Percentiles rank a stretch among this genome's conserved stretches.
Conservation (phyloP, 441 rosid genomes). For the Pelargonium cotyledonis region DNA sequence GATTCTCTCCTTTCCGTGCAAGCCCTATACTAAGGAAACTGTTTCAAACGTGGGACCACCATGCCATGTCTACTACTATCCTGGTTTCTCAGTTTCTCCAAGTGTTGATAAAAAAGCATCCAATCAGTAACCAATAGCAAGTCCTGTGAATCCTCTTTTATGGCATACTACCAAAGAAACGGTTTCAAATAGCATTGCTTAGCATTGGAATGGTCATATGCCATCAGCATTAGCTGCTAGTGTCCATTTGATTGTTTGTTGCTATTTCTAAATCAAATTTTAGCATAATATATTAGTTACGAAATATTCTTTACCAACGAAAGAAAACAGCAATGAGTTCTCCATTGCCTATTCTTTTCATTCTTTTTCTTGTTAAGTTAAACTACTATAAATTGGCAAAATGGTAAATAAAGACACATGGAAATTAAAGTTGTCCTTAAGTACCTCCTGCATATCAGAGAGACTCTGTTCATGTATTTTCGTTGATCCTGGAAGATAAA, state of each 20-base stretch:
- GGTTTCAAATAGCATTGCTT: not conserved
- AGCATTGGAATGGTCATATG: not conserved
- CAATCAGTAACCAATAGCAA: too few relatives aligned
- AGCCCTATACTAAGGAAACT: too few relatives aligned
- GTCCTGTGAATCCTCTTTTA: not conserved
- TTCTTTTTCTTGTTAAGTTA: not conserved
- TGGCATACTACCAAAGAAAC: not conserved
- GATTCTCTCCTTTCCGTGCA: too few relatives aligned
- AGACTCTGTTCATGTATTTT: conserved; percentile 95
- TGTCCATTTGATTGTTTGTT: not conserved
- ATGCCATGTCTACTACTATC: too few relatives aligned
- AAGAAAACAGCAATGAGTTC: too few relatives aligned
- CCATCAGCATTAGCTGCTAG: not conserved
- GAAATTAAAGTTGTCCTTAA: not conserved
- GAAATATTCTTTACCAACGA: too few relatives aligned
- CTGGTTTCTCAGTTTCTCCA: too few relatives aligned
- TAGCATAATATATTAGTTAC: too few relatives aligned
- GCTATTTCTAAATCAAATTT: not conserved
- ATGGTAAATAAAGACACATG: not conserved
- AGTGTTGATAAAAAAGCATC: too few relatives aligned
- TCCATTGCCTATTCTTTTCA: not conserved
- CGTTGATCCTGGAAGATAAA: conserved; percentile 87
- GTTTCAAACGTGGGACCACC: too few relatives aligned
- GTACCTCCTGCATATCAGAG: conserved; percentile 95
- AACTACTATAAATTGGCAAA: not conserved